A percentile compares a stretch with the other conserved stretches of the same genome.
phyloP scores from a whole-genome alignment of 2,329 filamentous ascomycete species.

The Aspergillus terreus region DNA sequence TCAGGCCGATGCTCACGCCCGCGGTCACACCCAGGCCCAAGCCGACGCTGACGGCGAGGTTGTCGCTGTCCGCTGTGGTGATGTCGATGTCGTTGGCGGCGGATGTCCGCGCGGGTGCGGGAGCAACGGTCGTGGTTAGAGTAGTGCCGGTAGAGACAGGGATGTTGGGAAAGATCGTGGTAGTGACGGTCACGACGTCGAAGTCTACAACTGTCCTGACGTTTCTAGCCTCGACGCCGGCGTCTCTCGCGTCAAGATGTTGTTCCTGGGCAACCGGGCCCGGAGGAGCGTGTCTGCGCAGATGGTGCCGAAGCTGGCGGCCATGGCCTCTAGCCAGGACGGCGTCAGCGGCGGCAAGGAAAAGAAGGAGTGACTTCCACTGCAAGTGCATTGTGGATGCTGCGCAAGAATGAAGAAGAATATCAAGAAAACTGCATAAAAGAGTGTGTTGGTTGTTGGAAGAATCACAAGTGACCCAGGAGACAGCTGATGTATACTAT shows the following conservation, averaged over 20 bases:
- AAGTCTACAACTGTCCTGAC: conserved; percentile 13
- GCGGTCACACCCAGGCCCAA: neutral
- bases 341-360: conserved; percentile 22
- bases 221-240: conserved; percentile 1
- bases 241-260: conserved; percentile 9
- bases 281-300: conserved; percentile 16
- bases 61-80: neutral
- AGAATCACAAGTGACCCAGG: neutral
- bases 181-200: conserved; percentile 16
- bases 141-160: conserved; percentile 3
- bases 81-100: neutral
- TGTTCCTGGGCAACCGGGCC: conserved; percentile 7
- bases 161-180: neutral
- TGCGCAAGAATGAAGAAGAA: neutral
- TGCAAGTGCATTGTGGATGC: conserved; percentile 29
- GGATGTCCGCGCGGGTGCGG: neutral
- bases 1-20: neutral
- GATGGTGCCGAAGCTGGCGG: conserved; percentile 23
- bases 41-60: neutral
- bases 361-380: conserved; percentile 25
- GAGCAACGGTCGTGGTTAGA: conserved; percentile 1
- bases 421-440: neutral
- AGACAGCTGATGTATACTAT: conserved; percentile 2
- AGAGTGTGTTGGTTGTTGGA: neutral
- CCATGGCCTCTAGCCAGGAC: conserved; percentile 25